A percentile compares a stretch with the other conserved stretches of the same genome.
Evolutionary conservation across 345 rosid genomes (phyloP).

Genomic region (Eucalyptus fibrosa): DNA sequence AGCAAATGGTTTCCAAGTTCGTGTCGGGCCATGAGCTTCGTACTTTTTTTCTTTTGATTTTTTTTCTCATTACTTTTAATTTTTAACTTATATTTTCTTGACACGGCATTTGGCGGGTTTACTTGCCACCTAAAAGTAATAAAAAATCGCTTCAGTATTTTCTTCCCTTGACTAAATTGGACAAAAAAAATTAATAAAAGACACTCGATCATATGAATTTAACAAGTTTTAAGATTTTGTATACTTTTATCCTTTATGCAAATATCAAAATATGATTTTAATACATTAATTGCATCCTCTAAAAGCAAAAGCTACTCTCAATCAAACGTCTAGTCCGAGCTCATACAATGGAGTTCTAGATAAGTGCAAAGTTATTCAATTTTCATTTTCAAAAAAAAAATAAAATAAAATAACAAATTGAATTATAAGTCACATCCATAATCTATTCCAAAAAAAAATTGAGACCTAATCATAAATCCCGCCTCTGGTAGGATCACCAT

Average conservation of each 20-base stretch:
- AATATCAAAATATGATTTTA: neutral
- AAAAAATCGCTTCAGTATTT: neutral
- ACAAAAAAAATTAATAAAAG: fast-evolving
- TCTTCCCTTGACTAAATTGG: neutral
- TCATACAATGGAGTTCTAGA: fast-evolving
- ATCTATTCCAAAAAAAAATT: fast-evolving
- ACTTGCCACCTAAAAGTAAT: neutral
- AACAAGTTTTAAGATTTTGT: fast-evolving
- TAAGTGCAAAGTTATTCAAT: fast-evolving
- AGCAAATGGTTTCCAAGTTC: neutral
- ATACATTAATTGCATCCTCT: neutral
- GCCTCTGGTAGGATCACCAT: fast-evolving
- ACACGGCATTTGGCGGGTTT: neutral
- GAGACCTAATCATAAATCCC: fast-evolving
- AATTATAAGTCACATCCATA: fast-evolving
- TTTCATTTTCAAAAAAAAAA: fast-evolving
- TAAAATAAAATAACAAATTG: fast-evolving
- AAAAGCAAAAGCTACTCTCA: fast-evolving
- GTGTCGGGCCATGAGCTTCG: neutral
- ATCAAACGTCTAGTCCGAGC: fast-evolving
- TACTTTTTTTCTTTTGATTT: neutral
- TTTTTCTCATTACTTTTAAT: fast-evolving
- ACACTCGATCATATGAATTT: fast-evolving
- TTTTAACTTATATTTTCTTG: neutral
- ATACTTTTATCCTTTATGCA: fast-evolving